Conservation (phyloP, 2,329 filamentous ascomycete species). For the Aureobasidium sp. region DNA sequence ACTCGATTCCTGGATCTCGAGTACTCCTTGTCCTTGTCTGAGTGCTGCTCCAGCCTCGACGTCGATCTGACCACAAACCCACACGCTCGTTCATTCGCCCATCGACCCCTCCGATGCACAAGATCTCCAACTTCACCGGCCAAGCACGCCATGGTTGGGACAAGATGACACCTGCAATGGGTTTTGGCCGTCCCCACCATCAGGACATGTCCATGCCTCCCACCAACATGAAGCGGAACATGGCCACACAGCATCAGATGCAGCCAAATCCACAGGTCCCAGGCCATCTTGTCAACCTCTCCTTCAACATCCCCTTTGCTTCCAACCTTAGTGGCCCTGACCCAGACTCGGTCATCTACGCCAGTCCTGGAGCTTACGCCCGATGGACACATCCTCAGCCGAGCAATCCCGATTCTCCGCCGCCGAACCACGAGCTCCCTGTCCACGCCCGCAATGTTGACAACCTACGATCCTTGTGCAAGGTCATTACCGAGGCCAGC, state of each 20-base stretch:
- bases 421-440: slow-evolving; percentile 78
- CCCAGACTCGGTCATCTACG: slow-evolving; percentile 89
- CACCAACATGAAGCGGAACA: slow-evolving; percentile 50
- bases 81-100: slow-evolving; percentile 9
- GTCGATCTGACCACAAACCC: slow-evolving; percentile 6
- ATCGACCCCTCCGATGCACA: slow-evolving; percentile 47
- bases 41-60: slow-evolving; percentile 10
- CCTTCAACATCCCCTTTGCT: slow-evolving; percentile 95
- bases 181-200: slow-evolving; percentile 42
- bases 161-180: slow-evolving; percentile 55
- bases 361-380: slow-evolving; percentile 77
- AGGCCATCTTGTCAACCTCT: slow-evolving; percentile 78
- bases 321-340: slow-evolving; percentile 89
- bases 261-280: slow-evolving; percentile 55
- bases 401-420: slow-evolving; percentile 67
- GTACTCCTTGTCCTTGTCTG: neutral
- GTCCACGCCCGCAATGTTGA: slow-evolving; percentile 83
- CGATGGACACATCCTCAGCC: slow-evolving; percentile 76
- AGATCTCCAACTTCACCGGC: slow-evolving; percentile 62
- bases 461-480: slow-evolving; percentile 70
- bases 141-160: slow-evolving; percentile 61
- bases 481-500: slow-evolving; percentile 64
- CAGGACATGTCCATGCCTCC: slow-evolving; percentile 22
- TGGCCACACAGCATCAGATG: slow-evolving; percentile 39
- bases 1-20: neutral